Evolutionary conservation across 108 stramenopile genomes (phyloP).

Genomic region (Mediolabrus comicus): DNA sequence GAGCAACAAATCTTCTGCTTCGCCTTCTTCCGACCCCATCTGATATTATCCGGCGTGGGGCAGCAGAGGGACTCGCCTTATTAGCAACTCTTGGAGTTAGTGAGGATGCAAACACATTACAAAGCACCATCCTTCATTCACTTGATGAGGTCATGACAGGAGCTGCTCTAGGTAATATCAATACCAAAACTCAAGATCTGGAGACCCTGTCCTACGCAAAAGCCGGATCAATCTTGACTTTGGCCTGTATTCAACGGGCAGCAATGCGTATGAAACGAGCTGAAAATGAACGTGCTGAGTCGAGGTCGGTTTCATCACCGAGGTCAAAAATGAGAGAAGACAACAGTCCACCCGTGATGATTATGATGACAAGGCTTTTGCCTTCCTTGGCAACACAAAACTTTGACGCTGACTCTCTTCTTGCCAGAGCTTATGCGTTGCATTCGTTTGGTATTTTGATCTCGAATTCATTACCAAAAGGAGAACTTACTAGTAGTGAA

Average conservation of each 20-base stretch:
- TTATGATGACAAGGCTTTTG: slow-evolving; percentile 81
- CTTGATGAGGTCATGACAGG: slow-evolving; percentile 80
- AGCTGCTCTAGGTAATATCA: slow-evolving; percentile 38
- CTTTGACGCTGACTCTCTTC: slow-evolving; percentile 48
- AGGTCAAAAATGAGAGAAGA: slow-evolving; percentile 3
- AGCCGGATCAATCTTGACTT: slow-evolving; percentile 67
- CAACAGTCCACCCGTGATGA: slow-evolving; percentile 55
- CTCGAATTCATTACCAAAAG: slow-evolving; percentile 53
- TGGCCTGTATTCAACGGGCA: slow-evolving; percentile 80
- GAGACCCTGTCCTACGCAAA: slow-evolving; percentile 61
- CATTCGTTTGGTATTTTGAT: slow-evolving; percentile 77
- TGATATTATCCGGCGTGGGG: slow-evolving; percentile 64
- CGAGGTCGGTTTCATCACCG: slow-evolving; percentile 35
- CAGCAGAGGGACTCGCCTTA: slow-evolving; percentile 77
- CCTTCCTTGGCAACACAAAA: slow-evolving; percentile 66
- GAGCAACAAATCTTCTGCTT: slow-evolving; percentile 68
- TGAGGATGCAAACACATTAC: slow-evolving; percentile 80
- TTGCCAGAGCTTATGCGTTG: slow-evolving; percentile 62
- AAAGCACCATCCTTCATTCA: slow-evolving; percentile 76
- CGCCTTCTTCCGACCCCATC: slow-evolving; percentile 65
- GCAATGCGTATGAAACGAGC: slow-evolving; percentile 36
- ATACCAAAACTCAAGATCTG: slow-evolving; percentile 42
- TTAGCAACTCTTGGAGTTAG: slow-evolving; percentile 77
- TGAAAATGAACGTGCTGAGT: slow-evolving; percentile 35
- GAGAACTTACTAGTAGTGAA: slow-evolving; percentile 33